These are phyloP conservation scores for Zygosaccharomyces kombuchaensis DNA, from an alignment of 805 yeast genomes.

Conservation along the genomic window DNA sequence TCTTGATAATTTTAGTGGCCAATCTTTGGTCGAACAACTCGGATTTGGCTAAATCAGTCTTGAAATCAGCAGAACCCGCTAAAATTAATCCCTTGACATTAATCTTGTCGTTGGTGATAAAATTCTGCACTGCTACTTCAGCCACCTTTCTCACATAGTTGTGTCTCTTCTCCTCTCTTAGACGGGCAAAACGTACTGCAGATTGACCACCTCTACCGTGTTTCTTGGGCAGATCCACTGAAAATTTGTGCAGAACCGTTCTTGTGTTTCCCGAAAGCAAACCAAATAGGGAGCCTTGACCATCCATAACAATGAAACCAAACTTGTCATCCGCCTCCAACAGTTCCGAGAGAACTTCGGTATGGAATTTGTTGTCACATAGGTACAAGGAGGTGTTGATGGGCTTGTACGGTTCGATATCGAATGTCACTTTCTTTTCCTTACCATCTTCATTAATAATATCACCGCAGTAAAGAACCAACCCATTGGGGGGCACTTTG, in stretches of 20 bases:
- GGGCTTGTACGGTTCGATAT: constrained; percentile 98
- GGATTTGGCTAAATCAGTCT: constrained; percentile 86
- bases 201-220: constrained; percentile 99
- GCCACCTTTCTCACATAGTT: constrained; percentile 97
- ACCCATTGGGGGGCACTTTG: constrained; percentile 88
- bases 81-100: constrained; percentile 90
- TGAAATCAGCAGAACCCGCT: constrained; percentile 99
- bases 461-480: constrained; percentile 98
- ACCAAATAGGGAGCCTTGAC: constrained; percentile 97
- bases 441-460: constrained; percentile 95
- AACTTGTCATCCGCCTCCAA: constrained; percentile 93
- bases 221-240: constrained; percentile 97
- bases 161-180: constrained; percentile 98
- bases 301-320: constrained; percentile 98
- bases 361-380: constrained; percentile 98
- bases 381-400: constrained; percentile 93
- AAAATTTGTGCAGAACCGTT: constrained; percentile 91
- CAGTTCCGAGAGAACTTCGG: constrained; percentile 91
- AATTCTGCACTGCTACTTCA: constrained; percentile 96
- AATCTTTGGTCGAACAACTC: constrained; percentile 91
- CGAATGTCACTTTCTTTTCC: constrained; percentile 93
- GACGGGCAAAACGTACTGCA: constrained; percentile 96
- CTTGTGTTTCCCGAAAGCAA: constrained; percentile 94
- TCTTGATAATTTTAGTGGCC: constrained; percentile 78
- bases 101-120: constrained; percentile 90